A percentile compares a stretch with the other conserved stretches of the same genome.
These are phyloP conservation scores for Catharanthus roseus DNA, from an alignment of 257 asterid species.

Conservation along the genomic window DNA sequence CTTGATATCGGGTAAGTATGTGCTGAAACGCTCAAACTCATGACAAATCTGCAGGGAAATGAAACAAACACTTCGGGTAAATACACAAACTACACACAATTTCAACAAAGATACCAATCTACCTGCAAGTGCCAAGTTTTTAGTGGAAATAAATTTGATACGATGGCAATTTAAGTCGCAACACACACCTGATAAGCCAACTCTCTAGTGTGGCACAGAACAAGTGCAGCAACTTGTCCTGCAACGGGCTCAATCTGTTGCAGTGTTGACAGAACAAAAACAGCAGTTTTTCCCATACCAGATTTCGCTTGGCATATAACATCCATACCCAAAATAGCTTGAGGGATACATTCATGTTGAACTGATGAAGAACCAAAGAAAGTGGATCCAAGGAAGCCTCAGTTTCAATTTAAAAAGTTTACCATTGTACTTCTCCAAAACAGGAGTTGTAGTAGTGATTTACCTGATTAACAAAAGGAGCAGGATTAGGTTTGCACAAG, in stretches of 20 bases:
- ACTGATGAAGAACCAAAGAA: slow-evolving; percentile 87
- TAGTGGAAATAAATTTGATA: not conserved
- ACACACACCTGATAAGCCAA: slow-evolving; percentile 73
- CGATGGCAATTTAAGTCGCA: not conserved
- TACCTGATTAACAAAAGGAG: slow-evolving; percentile 49
- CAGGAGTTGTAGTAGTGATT: slow-evolving; percentile 54
- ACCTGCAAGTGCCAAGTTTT: not conserved
- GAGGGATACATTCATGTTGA: slow-evolving; percentile 97
- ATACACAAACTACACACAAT: not conserved
- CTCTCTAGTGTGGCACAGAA: slow-evolving; percentile 78
- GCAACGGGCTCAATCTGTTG: slow-evolving; percentile 88
- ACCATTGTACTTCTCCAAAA: slow-evolving; percentile 78
- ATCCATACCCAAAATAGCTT: slow-evolving; percentile 95
- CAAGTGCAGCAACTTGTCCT: slow-evolving; percentile 89
- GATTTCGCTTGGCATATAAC: slow-evolving; percentile 97
- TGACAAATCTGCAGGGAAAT: slow-evolving; percentile 65
- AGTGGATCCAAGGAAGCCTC: slow-evolving; percentile 74
- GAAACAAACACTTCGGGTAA: slow-evolving; percentile 2
- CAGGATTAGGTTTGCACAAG: not conserved
- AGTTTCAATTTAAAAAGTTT: slow-evolving; percentile 62
- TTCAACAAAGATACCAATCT: not conserved
- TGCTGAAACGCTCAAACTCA: slow-evolving; percentile 86
- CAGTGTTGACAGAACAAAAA: slow-evolving; percentile 80
- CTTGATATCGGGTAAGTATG: slow-evolving; percentile 67
- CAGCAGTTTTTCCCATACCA: slow-evolving; percentile 97